These are phyloP conservation scores for Amyloporia xantha DNA, from an alignment of 768 basidiomycete genomes.

Conservation along the genomic window DNA sequence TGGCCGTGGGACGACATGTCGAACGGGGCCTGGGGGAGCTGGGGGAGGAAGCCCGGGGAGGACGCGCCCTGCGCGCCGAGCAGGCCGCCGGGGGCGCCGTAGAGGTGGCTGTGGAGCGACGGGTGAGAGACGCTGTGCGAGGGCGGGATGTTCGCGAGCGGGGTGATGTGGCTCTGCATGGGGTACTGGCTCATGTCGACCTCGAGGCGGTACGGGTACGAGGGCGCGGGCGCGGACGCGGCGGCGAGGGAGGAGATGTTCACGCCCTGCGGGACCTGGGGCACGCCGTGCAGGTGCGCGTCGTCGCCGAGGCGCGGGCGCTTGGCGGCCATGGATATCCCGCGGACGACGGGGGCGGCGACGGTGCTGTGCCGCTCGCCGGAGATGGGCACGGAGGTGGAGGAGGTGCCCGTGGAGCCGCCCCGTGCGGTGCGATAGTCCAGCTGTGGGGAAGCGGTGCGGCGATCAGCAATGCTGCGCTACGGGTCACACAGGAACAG, in stretches of 20 bases:
- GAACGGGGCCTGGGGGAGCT: conserved; percentile 10
- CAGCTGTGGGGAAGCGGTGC: conserved; percentile 6
- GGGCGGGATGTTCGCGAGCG: conserved; percentile 9
- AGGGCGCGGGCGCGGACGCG: conserved; percentile 7
- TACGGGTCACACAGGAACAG: conserved; percentile 10
- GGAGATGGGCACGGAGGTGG: conserved; percentile 20
- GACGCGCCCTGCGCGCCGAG: conserved; percentile 6
- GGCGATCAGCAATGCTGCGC: neutral
- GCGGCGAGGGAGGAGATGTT: conserved; percentile 9
- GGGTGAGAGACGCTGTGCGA: conserved; percentile 14
- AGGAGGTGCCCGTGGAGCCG: conserved; percentile 11
- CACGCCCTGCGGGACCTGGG: conserved; percentile 9
- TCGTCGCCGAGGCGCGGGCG: conserved; percentile 16
- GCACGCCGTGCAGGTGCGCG: conserved; percentile 5
- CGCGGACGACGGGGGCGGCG: conserved; percentile 10
- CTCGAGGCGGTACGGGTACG: conserved; percentile 22
- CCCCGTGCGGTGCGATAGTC: conserved; percentile 19
- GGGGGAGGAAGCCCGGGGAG: conserved; percentile 7
- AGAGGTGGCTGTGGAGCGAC: conserved; percentile 3
- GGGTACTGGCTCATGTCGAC: conserved; percentile 21
- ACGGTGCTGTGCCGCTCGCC: conserved; percentile 22
- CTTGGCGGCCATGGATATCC: conserved; percentile 14
- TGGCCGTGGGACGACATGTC: conserved; percentile 7
- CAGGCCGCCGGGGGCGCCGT: neutral
- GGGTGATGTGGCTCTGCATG: conserved; percentile 6